Evolutionary conservation across 1,284 basidiomycete species (phyloP).

Genomic region (Mycocalia duriaeana): DNA sequence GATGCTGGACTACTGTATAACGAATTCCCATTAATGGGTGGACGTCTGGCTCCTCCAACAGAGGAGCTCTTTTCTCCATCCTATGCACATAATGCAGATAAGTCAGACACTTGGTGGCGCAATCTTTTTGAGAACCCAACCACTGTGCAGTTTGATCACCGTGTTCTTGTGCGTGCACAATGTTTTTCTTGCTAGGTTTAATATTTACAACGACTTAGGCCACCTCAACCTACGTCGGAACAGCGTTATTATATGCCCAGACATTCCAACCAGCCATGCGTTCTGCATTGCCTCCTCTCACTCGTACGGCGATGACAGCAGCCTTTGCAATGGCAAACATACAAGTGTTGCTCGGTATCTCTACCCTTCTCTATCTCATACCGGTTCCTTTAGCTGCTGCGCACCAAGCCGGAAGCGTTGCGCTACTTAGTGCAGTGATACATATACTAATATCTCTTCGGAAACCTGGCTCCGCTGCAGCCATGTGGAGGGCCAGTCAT

Average conservation of each 20-base stretch:
- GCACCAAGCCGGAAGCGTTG: conserved; percentile 93
- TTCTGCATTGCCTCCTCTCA: conserved; percentile 61
- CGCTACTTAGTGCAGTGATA: conserved; percentile 81
- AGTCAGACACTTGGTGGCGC: conserved; percentile 81
- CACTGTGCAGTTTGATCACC: conserved; percentile 96
- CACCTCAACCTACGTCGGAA: conserved; percentile 75
- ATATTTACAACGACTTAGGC: conserved; percentile 44
- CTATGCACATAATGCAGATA: conserved; percentile 69
- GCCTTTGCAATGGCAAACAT: conserved; percentile 82
- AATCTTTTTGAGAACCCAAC: conserved; percentile 97
- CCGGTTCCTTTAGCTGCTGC: conserved; percentile 88
- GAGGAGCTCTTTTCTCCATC: conserved; percentile 78
- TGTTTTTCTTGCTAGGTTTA: background rate
- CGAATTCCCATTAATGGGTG: conserved; percentile 97
- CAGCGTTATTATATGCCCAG: conserved; percentile 58
- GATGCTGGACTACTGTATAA: conserved; percentile 97
- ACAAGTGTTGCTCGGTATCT: conserved; percentile 88
- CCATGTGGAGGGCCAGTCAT: conserved; percentile 7
- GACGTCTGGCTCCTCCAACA: conserved; percentile 74
- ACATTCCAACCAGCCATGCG: conserved; percentile 52
- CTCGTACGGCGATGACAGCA: conserved; percentile 56
- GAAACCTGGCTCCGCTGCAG: conserved; percentile 64
- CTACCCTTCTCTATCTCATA: conserved; percentile 90
- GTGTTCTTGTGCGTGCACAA: conserved; percentile 66
- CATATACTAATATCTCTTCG: conserved; percentile 74